Evolutionary conservation across 345 rosid species (phyloP).

Genomic region (Iberis pinnata): DNA sequence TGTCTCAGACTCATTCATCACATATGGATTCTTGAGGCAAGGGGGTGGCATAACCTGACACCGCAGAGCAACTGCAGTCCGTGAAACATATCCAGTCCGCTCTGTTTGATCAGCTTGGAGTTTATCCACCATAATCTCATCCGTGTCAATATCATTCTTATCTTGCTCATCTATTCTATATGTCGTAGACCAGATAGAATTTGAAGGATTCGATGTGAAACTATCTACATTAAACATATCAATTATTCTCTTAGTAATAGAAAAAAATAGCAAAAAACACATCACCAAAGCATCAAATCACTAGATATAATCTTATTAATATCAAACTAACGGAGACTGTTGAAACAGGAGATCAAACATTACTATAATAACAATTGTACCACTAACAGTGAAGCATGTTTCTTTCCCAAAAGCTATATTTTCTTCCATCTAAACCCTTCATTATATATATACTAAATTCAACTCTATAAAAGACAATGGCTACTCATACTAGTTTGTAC

Average conservation of each 20-base stretch:
- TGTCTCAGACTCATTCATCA: constrained; percentile 41
- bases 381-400: too few species aligned
- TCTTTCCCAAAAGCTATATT: too few species aligned
- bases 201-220: constrained; percentile 33
- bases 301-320: neutral
- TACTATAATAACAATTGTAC: too few species aligned
- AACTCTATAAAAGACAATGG: constrained; percentile 6
- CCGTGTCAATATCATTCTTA: constrained; percentile 34
- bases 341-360: too few species aligned
- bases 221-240: constrained; percentile 32
- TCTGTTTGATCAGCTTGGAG: constrained; percentile 26
- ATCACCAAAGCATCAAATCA: neutral
- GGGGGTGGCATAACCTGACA: constrained; percentile 93
- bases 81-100: constrained; percentile 59
- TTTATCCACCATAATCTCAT: constrained; percentile 41
- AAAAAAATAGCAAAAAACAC: neutral
- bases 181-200: constrained; percentile 40
- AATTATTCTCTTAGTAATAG: constrained; percentile 9
- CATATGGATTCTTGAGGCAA: constrained; percentile 86
- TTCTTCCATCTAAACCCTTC: too few species aligned
- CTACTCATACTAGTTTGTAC: neutral
- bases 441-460: neutral
- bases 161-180: constrained; percentile 41
- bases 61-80: constrained; percentile 77
- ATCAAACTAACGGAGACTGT: constrained; percentile 2